Conservation (phyloP, 2,329 filamentous ascomycete genomes). For the Blastomyces gilchristii region DNA sequence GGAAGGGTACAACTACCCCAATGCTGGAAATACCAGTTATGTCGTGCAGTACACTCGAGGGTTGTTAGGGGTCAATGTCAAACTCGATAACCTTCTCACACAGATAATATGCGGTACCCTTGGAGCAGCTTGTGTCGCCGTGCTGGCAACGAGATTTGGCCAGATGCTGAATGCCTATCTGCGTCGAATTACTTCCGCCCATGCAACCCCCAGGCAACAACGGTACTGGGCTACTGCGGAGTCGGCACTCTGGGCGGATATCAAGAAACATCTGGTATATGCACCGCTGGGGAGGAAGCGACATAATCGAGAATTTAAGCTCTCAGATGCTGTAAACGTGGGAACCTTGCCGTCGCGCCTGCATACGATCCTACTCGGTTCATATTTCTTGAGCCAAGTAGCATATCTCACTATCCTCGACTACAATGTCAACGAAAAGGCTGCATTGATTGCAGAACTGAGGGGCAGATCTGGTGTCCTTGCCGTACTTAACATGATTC, state of each 20-base stretch:
- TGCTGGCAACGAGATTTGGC: constrained; percentile 33
- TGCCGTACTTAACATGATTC: constrained; percentile 81
- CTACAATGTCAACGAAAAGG: constrained; percentile 34
- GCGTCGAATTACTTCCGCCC: constrained; percentile 34
- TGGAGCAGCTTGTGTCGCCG: constrained; percentile 25
- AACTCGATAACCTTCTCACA: constrained; percentile 31
- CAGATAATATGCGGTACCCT: constrained; percentile 32
- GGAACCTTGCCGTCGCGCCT: constrained; percentile 72
- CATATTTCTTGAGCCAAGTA: constrained; percentile 63
- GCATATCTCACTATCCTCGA: constrained; percentile 54
- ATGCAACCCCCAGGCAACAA: constrained; percentile 30
- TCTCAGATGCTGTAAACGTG: constrained; percentile 57
- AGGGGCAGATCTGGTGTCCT: constrained; percentile 78
- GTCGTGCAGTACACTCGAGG: constrained; percentile 33
- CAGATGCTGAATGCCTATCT: constrained; percentile 38
- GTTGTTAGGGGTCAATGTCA: constrained; percentile 30
- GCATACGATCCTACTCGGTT: constrained; percentile 57
- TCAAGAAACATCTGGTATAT: constrained; percentile 41
- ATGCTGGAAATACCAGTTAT: constrained; percentile 28
- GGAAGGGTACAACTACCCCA: background rate
- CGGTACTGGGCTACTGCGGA: constrained; percentile 38
- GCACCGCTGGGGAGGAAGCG: constrained; percentile 63
- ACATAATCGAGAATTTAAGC: constrained; percentile 64
- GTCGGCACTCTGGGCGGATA: constrained; percentile 31
- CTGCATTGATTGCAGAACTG: constrained; percentile 64